phyloP scores from a whole-genome alignment of 1,284 basidiomycete genomes.

The Tilletia horrida region DNA sequence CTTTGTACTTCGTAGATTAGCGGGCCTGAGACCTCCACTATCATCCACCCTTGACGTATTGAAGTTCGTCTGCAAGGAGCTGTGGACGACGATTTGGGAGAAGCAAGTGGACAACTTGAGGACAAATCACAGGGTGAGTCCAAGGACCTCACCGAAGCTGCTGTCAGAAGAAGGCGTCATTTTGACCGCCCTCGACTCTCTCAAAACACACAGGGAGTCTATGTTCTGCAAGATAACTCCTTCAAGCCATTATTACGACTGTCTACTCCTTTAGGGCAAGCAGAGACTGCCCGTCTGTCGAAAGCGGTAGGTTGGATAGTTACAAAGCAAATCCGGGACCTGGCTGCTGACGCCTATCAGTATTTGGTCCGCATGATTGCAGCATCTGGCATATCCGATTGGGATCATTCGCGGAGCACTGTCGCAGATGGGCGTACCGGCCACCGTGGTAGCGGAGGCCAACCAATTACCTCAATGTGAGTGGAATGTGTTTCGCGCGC shows the following conservation, averaged over 20 bases:
- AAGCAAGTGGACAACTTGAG: slow-evolving; percentile 93
- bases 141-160: slow-evolving; percentile 56
- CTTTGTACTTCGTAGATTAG: slow-evolving; percentile 62
- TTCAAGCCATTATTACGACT: slow-evolving; percentile 79
- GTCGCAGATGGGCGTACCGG: slow-evolving; percentile 38
- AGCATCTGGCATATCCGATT: slow-evolving; percentile 37
- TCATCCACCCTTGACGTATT: slow-evolving; percentile 80
- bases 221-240: slow-evolving; percentile 83
- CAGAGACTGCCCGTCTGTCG: slow-evolving; percentile 70
- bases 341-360: not conserved
- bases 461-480: slow-evolving; percentile 33
- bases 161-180: slow-evolving; percentile 54
- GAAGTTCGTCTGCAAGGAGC: slow-evolving; percentile 93
- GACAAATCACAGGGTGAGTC: slow-evolving; percentile 79
- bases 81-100: slow-evolving; percentile 82
- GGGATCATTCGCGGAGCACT: slow-evolving; percentile 43
- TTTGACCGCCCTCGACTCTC: slow-evolving; percentile 5
- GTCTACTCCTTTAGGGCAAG: slow-evolving; percentile 71
- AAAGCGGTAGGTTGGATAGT: slow-evolving; percentile 62
- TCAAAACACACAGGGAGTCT: slow-evolving; percentile 68
- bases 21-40: slow-evolving; percentile 71
- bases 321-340: not conserved
- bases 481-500: not conserved
- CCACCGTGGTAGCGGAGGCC: slow-evolving; percentile 40
- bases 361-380: not conserved